Evolutionary conservation across 768 basidiomycete species (phyloP), one percentile per base, ranked within the genome.

Genomic region (Amanita subjunquillea): DNA sequence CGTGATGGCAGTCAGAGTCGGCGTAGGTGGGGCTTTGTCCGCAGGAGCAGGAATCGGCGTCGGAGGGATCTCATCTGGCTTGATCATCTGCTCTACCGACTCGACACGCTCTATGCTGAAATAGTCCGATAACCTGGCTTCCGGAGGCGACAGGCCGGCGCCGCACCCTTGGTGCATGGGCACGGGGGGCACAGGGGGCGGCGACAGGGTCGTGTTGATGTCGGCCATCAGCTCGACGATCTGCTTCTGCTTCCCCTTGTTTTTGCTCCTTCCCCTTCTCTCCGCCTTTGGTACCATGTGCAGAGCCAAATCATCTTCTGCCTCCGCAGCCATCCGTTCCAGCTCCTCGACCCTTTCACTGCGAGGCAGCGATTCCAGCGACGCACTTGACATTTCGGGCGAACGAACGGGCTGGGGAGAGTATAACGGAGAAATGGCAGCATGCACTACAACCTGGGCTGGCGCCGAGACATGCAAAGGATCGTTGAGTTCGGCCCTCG

Each of bases 331-430:
- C 72, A 91, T 80, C 63, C 76, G 73, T 67, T 91, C 89, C 49
- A 91, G 70, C 55, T 75, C 70, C 54, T 79, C 78, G 6, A 91
- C 85, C n/a, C 79, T 66, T 54, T 79, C 75, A 59, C 77, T 78
- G 68, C 73, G 79, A 29, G 69, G 60, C 22, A 74, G 48, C 2
- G 71, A 64, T 13, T 63, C 62, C 22, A 74, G 49, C 2, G 71
- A 64, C 8, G 64, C 62, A 20, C 68, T 63, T 36, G 66, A 65
- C 30, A 72, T 62, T 57, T 83, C 84, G 5, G 85, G 85, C 0
- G 84, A 85, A 15, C 78, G 72, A 48, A 83, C 68, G 0, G 87
- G 87, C 6, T 83, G 78, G 3, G 88, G 87, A 0, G 85, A 86
- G 55, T 78, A 70, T 2, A 83, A 55, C 20, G 67, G 60, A 2